Percentiles rank a stretch among this genome's conserved stretches.
phyloP scores from a whole-genome alignment of 345 rosid genomes.

The Bruguiera gymnorhiza region DNA sequence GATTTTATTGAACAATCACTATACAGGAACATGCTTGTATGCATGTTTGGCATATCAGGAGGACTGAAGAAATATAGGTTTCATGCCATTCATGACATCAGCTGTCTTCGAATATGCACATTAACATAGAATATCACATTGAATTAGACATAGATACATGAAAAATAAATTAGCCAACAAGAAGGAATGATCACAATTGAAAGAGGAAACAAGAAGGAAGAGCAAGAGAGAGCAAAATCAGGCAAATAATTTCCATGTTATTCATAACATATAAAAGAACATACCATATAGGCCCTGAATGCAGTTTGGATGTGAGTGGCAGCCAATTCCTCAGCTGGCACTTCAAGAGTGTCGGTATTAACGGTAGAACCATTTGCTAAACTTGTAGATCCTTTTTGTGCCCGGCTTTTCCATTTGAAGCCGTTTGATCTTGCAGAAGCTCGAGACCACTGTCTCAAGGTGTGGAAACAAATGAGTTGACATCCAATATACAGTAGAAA shows the following conservation, averaged over 20 bases:
- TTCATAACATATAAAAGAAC: not conserved
- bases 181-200: too few species aligned
- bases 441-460: slow-evolving; percentile 45
- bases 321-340: slow-evolving; percentile 29
- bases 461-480: slow-evolving; percentile 6
- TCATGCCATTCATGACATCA: not conserved
- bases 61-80: not conserved
- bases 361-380: slow-evolving; percentile 7
- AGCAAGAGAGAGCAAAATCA: too few species aligned
- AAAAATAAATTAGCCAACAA: too few species aligned
- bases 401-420: slow-evolving; percentile 51
- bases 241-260: too few species aligned
- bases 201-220: too few species aligned
- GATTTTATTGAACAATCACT: slow-evolving; percentile 8
- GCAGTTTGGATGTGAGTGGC: slow-evolving; percentile 44
- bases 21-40: slow-evolving; percentile 2
- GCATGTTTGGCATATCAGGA: not conserved
- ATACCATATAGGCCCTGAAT: slow-evolving; percentile 71
- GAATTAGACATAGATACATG: too few species aligned
- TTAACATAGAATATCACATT: too few species aligned
- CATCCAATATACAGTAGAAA: too few species aligned
- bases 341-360: slow-evolving; percentile 8
- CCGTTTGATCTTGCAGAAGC: slow-evolving; percentile 55
- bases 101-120: not conserved
- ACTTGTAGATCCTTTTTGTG: slow-evolving; percentile 22